Evolutionary conservation across 495 filamentous ascomycete genomes (phyloP), one percentile per base, ranked within the genome.

Genomic region (Antarctomyces pellizariae): DNA sequence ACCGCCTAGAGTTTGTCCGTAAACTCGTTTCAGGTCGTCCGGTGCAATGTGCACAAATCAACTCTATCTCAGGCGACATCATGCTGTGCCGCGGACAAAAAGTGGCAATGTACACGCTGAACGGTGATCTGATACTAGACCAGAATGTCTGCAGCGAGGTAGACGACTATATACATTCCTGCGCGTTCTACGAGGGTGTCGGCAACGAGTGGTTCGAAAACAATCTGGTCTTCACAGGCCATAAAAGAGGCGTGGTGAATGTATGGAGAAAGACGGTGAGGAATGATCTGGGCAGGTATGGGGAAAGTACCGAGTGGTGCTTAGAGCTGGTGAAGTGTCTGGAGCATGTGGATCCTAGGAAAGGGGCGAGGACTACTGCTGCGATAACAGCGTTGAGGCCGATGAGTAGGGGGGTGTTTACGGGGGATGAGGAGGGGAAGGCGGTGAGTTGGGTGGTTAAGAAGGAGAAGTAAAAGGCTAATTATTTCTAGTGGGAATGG

Each of bases 151-250:
- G 74, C 29, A 63, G 67, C 3, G 62, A 67, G 5, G 49, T 49
- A 7, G 80, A 86, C 17, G 77, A 86, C 34, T 63, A 51, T 17
- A 63, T 93, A 5, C 50, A 71, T 18, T 68, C 69, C 9, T 92
- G 82, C 36, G 75, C 82, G 7, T 92, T 89, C 46, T 95, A 93
- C 53, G 83, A 97, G 45, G 86, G 86, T 0, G 59, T 67, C 0
- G 72, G 74, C 0, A 91, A 82, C 36, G 86, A 92, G 53, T 95
- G 83, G 75, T 57, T 90, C 0, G 80, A 89, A 52, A 68, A 74
- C 18, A 69, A 75, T 18, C 53, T 97, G 18, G 49, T 93, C 18
- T 75, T 97, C 26, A 95, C 84, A 0, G 86, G 86, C 0, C 89
- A 93, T 39, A 57, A 59, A 41, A 50, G 71, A 25, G 86, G 86